A percentile compares a stretch with the other conserved stretches of the same genome.
These are phyloP conservation scores for Podila verticillata DNA, from an alignment of 192 early-diverging fungal species.

Conservation along the genomic window DNA sequence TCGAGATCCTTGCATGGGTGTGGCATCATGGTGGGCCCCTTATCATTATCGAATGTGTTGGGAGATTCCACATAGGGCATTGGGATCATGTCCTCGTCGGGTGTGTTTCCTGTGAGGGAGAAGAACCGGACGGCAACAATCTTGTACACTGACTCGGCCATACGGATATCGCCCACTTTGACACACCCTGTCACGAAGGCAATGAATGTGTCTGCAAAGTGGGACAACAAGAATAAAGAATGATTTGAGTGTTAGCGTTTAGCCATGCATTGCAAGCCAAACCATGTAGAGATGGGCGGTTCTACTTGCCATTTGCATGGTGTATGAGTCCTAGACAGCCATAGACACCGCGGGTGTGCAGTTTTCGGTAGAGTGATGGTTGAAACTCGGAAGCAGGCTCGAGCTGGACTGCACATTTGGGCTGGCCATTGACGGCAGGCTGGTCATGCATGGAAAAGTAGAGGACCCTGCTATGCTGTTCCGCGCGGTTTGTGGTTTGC, in stretches of 20 bases:
- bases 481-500: conserved; percentile 15
- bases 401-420: conserved; percentile 49
- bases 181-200: conserved; percentile 74
- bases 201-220: conserved; percentile 70
- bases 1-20: conserved; percentile 84
- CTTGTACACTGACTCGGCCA: conserved; percentile 72
- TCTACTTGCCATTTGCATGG: conserved; percentile 58
- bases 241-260: neutral
- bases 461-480: conserved; percentile 19
- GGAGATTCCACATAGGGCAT: conserved; percentile 41
- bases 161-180: conserved; percentile 67
- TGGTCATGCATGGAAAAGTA: conserved; percentile 26
- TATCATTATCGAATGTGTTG: conserved; percentile 52
- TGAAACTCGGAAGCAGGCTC: conserved; percentile 51
- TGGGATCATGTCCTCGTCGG: conserved; percentile 69
- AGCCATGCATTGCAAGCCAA: conserved; percentile 1
- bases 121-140: conserved; percentile 80
- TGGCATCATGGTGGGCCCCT: conserved; percentile 55
- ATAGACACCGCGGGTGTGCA: conserved; percentile 58
- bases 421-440: conserved; percentile 9
- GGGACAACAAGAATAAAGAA: conserved; percentile 39
- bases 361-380: conserved; percentile 48
- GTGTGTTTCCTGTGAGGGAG: conserved; percentile 77
- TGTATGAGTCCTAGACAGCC: conserved; percentile 66
- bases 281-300: conserved; percentile 1